Evolutionary conservation across 2,329 filamentous ascomycete genomes (phyloP).

Genomic region (Paracoccidioides brasiliensis): DNA sequence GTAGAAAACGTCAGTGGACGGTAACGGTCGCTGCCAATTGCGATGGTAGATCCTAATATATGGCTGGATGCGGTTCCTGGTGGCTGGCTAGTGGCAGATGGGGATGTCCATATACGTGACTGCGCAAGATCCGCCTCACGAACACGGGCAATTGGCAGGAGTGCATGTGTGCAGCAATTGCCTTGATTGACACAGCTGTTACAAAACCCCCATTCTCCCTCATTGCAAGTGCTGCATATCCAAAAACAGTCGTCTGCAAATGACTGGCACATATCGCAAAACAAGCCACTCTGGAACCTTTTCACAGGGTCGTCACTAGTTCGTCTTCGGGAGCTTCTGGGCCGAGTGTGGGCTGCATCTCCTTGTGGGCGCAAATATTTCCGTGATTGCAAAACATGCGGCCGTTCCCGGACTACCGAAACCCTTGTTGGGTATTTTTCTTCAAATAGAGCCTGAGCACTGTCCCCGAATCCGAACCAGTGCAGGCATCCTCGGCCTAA

Average conservation of each 20-base stretch:
- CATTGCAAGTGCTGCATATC: constrained; percentile 76
- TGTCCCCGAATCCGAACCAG: constrained; percentile 78
- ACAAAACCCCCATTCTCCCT: constrained; percentile 92
- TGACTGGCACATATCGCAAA: constrained; percentile 62
- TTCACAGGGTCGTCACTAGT: constrained; percentile 55
- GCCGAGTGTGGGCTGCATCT: constrained; percentile 16
- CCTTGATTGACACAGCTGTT: constrained; percentile 76
- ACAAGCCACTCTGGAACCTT: constrained; percentile 64
- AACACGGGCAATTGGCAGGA: constrained; percentile 62
- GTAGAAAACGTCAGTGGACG: constrained; percentile 59
- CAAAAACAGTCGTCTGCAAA: constrained; percentile 78
- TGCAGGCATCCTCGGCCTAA: constrained; percentile 62
- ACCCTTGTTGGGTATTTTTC: constrained; percentile 29
- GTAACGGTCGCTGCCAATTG: constrained; percentile 40
- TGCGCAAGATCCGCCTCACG: constrained; percentile 13
- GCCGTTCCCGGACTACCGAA: constrained; percentile 29
- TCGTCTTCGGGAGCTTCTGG: constrained; percentile 34
- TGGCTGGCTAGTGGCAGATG: constrained; percentile 8
- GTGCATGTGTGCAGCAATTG: constrained; percentile 63
- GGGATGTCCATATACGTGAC: background rate
- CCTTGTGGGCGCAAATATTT: constrained; percentile 23
- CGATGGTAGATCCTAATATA: constrained; percentile 24
- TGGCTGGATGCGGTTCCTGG: constrained; percentile 16
- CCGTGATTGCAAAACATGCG: constrained; percentile 38
- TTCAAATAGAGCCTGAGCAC: constrained; percentile 56